Percentiles rank a stretch among this genome's conserved stretches.
phyloP scores from a whole-genome alignment of 129 eudicot species.

The Heracleum sosnowskyi region DNA sequence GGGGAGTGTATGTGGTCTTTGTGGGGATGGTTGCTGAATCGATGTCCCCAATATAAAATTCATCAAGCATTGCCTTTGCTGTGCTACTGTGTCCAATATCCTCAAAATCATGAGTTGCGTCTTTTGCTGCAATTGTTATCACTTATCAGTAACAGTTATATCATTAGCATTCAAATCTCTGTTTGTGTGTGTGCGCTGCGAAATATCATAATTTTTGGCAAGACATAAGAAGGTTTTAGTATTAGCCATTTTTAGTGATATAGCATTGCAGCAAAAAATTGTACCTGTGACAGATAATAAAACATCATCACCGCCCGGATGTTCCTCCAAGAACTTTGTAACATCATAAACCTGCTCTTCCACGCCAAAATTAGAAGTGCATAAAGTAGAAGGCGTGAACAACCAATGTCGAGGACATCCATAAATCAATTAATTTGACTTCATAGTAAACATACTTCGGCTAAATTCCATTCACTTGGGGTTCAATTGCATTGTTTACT shows the following conservation, averaged over 20 bases:
- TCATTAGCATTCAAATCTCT: too few relatives aligned
- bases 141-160: not conserved
- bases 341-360: constrained; percentile 76
- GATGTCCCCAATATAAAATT: constrained; percentile 65
- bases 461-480: not conserved
- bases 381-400: not conserved
- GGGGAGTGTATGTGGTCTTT: constrained; percentile 62
- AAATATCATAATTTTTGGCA: not conserved
- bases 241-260: not conserved
- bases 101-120: constrained; percentile 98
- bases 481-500: not conserved
- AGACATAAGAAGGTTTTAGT: not conserved
- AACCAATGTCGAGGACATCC: too few relatives aligned
- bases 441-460: not conserved
- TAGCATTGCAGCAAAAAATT: not conserved
- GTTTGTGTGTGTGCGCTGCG: not conserved
- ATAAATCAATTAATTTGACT: not conserved
- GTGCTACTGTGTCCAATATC: constrained; percentile 90
- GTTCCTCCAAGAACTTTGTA: constrained; percentile 91
- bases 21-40: constrained; percentile 62
- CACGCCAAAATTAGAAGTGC: constrained; percentile 1
- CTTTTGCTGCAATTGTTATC: constrained; percentile 49
- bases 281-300: constrained; percentile 80
- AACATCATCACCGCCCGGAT: constrained; percentile 97
- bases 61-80: constrained; percentile 83